phyloP scores from a whole-genome alignment of 495 filamentous ascomycete genomes.

The Neurospora terricola region DNA sequence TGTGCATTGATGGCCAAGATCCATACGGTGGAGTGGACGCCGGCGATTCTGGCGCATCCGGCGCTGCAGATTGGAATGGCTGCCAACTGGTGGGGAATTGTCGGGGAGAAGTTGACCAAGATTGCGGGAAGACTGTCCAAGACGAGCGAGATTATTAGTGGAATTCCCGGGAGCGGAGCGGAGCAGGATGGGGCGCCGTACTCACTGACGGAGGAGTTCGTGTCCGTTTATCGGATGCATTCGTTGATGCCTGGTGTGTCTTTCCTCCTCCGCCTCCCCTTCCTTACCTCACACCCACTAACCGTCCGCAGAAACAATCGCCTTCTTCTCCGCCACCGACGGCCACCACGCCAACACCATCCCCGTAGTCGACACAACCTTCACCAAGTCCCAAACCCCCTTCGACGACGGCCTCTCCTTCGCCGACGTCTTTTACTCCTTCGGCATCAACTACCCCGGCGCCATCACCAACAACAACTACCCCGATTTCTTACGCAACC shows the following conservation, averaged over 20 bases:
- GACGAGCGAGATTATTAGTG: constrained; percentile 26
- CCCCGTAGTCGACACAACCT: constrained; percentile 19
- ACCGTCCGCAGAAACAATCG: constrained; percentile 20
- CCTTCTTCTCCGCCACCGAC: constrained; percentile 24
- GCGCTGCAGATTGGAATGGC: constrained; percentile 28
- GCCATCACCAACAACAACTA: constrained; percentile 33
- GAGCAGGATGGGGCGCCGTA: constrained; percentile 28
- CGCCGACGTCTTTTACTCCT: constrained; percentile 34
- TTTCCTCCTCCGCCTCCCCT: not conserved
- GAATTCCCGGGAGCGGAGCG: constrained; percentile 30
- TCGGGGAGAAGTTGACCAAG: constrained; percentile 31
- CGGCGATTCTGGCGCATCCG: constrained; percentile 33
- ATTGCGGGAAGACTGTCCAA: constrained; percentile 27
- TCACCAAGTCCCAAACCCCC: constrained; percentile 22
- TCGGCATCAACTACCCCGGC: constrained; percentile 37
- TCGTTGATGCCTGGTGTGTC: constrained; percentile 27
- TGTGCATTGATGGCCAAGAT: constrained; percentile 39
- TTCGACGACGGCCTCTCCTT: constrained; percentile 20
- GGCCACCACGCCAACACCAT: constrained; percentile 24
- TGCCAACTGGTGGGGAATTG: constrained; percentile 37
- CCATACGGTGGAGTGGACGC: constrained; percentile 39
- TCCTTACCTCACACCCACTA: not conserved
- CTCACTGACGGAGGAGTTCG: constrained; percentile 36
- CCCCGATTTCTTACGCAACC: constrained; percentile 28
- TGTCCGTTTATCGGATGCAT: constrained; percentile 34